These are phyloP conservation scores for Candolleomyces efflorescens DNA, from an alignment of 768 basidiomycete species.

Conservation along the genomic window DNA sequence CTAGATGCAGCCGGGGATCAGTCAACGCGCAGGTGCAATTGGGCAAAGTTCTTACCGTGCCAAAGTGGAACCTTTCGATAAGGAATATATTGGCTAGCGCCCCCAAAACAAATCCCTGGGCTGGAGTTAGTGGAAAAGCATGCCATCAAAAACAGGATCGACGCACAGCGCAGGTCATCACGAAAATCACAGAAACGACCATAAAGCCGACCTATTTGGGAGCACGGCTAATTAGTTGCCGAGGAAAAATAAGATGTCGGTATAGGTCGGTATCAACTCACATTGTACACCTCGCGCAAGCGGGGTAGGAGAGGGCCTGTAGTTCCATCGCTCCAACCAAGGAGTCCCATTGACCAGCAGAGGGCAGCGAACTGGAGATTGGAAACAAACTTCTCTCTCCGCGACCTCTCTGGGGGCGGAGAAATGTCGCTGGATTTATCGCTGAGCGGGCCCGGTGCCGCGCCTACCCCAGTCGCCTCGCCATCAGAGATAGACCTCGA, in stretches of 20 bases:
- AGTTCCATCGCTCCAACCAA: slow-evolving; percentile 77
- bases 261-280: slow-evolving; percentile 27
- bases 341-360: slow-evolving; percentile 54
- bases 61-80: slow-evolving; percentile 36
- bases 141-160: slow-evolving; percentile 50
- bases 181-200: slow-evolving; percentile 54
- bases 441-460: not conserved
- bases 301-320: slow-evolving; percentile 72
- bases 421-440: not conserved
- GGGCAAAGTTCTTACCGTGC: slow-evolving; percentile 29
- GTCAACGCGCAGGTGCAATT: not conserved
- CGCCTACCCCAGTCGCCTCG: not conserved
- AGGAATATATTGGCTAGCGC: slow-evolving; percentile 36
- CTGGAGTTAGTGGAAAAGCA: slow-evolving; percentile 16
- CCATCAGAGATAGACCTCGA: not conserved
- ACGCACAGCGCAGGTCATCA: too few relatives aligned
- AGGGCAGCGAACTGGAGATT: slow-evolving; percentile 49
- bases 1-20: not conserved
- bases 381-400: slow-evolving; percentile 18
- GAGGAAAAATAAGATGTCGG: not conserved
- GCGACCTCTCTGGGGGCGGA: slow-evolving; percentile 5
- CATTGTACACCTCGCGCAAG: slow-evolving; percentile 54
- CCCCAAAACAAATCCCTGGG: slow-evolving; percentile 37
- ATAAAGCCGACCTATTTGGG: slow-evolving; percentile 39
- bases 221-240: not conserved